Base-by-base conservation (phyloP, 495 filamentous ascomycete genomes). In the Filosporella fistucella region DNA sequence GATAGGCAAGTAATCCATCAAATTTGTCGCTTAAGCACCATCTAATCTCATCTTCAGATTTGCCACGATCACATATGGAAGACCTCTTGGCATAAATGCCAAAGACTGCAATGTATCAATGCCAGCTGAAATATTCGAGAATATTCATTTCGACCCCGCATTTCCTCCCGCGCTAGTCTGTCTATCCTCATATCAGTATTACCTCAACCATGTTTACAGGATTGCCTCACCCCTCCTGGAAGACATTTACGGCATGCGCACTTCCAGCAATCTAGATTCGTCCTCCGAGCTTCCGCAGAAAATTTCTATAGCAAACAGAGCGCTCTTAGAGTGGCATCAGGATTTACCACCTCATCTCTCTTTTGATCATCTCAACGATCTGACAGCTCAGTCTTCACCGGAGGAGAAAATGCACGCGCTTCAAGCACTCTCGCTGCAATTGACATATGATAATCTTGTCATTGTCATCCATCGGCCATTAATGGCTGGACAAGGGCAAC, bases 381-480 rank as follows among this genome's bases (percentile, higher is more conserved):
- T 61, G 9, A 23, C 20, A 12, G 24, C 53, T 4, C 16, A 49
- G n/a, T 43, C 42, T 8, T 36, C 23, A n/a, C 33, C 41, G 4
- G 45, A 44, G 14, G 48, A 44, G 8, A 64, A 50, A 46, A 59
- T 59, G 14, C 46, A 64, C 43, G 48, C 54, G 6, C 40, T 66
- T 13, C 62, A 64, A 42, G 57, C 63, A 9, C 26, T 68, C 13
- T 52, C 63, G 3, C 30, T 68, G 11, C 61, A 68, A 29, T 26
- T 68, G 6, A 64, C 63, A 1, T 68, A 59, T 26, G 65, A 68
- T 42, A 64, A 64, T 36, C 40, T 68, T 11, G 45, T 66, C 14
- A 66, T 68, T 29, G 56, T 68, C 2, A 32, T 68, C 8, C 57
- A 68, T 40, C 54, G 65, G 11, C 65, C 65, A 32, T 45, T 68